A percentile compares a stretch with the other conserved stretches of the same genome.
Conservation (phyloP, 345 rosid species). For the Eucalyptus sp. region DNA sequence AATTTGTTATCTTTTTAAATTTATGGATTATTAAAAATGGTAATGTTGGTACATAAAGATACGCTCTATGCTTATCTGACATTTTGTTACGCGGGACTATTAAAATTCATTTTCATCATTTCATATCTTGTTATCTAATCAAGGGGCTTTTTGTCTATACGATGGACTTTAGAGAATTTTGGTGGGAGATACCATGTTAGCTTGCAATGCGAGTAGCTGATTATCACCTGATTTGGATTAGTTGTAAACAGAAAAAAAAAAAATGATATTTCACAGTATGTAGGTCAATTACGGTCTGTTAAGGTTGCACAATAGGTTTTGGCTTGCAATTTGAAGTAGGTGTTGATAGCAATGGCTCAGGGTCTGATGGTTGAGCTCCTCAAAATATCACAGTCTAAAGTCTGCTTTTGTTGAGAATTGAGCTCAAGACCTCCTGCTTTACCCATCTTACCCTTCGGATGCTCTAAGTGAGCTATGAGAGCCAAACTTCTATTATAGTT, state of each 20-base stretch:
- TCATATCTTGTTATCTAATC: background rate
- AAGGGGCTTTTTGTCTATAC: background rate
- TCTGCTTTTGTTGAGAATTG: constrained; percentile 74
- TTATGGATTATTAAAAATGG: background rate
- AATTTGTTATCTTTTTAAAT: background rate
- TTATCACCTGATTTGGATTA: background rate
- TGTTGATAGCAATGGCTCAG: background rate
- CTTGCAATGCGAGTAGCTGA: background rate
- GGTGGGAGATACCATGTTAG: background rate
- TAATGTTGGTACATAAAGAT: background rate
- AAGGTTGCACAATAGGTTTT: background rate
- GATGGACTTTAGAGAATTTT: background rate
- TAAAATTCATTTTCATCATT: background rate
- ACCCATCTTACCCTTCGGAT: constrained; percentile 53
- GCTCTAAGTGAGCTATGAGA: constrained; percentile 96
- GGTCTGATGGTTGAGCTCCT: background rate
- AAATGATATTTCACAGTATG: background rate
- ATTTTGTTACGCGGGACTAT: background rate
- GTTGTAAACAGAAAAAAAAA: background rate
- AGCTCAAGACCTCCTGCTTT: constrained; percentile 89
- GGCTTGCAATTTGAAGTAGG: background rate
- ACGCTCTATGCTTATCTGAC: background rate
- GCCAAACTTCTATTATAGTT: background rate
- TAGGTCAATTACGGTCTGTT: background rate
- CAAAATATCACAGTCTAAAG: background rate